A percentile compares a stretch with the other conserved stretches of the same genome.
phyloP scores from a whole-genome alignment of 2,329 filamentous ascomycete species.

The Apiospora malaysiana region DNA sequence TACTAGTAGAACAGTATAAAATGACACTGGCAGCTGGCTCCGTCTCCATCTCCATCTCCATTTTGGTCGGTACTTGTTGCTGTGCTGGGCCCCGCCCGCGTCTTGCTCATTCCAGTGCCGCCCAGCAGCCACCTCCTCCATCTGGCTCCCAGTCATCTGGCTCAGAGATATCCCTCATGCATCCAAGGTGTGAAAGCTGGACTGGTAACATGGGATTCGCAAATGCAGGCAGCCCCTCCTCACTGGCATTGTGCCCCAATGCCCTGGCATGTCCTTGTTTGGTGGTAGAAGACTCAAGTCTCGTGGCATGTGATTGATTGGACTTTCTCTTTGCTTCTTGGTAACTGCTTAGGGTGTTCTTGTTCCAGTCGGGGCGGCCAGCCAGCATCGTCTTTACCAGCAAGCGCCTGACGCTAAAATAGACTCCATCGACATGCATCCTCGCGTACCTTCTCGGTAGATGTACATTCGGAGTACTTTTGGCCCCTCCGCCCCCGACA shows the following conservation, averaged over 20 bases:
- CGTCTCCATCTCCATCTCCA: background rate
- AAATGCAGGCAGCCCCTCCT: background rate
- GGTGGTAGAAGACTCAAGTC: background rate
- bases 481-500: background rate
- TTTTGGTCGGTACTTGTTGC: background rate
- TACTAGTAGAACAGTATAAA: background rate
- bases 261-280: background rate
- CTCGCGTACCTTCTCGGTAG: conserved; percentile 14
- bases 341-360: background rate
- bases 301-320: conserved; percentile 1
- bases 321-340: background rate
- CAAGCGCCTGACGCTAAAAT: conserved; percentile 5
- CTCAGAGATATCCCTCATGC: too few relatives aligned
- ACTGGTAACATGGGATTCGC: background rate
- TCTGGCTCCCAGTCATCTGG: too few relatives aligned
- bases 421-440: conserved; percentile 9
- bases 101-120: too few relatives aligned
- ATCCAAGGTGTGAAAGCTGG: background rate
- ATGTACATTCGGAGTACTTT: conserved; percentile 1
- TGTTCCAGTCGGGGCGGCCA: background rate
- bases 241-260: background rate
- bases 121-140: too few relatives aligned
- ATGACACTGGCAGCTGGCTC: too few relatives aligned
- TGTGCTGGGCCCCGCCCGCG: too few relatives aligned
- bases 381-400: conserved; percentile 11